A percentile compares a stretch with the other conserved stretches of the same genome.
Conservation (phyloP, 164 flowering plant genomes). For the Liquidambar formosana region DNA sequence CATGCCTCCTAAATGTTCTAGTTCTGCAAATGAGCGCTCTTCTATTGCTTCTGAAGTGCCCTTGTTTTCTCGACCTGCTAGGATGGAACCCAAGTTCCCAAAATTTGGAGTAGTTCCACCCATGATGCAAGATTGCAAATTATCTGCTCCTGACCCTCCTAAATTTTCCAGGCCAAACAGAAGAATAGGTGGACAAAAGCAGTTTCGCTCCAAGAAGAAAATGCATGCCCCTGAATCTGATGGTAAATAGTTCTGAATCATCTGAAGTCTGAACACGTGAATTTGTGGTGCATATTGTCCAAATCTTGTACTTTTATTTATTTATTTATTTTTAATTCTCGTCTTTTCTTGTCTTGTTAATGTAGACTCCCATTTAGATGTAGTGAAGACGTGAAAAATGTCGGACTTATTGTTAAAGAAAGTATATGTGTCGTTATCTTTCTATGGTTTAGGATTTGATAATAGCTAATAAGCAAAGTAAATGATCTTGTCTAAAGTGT, state of each 20-base stretch:
- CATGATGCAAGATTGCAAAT: slow-evolving; percentile 18
- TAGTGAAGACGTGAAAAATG: no score
- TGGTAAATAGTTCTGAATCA: slow-evolving; percentile 30
- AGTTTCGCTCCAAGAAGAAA: slow-evolving; percentile 15
- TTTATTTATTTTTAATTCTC: no score
- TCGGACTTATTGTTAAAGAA: background rate
- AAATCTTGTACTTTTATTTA: no score
- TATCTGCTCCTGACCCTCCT: slow-evolving; percentile 38
- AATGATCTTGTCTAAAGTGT: background rate
- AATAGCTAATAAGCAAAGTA: no score
- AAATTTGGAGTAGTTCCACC: slow-evolving; percentile 12
- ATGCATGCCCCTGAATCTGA: slow-evolving; percentile 10
- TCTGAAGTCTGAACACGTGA: no score
- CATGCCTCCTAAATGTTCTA: slow-evolving; percentile 17
- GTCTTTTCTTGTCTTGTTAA: no score
- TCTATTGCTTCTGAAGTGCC: slow-evolving; percentile 31
- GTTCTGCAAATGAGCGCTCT: slow-evolving; percentile 11
- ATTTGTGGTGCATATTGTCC: no score
- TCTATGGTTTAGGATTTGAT: background rate
- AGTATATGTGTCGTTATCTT: background rate
- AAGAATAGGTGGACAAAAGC: slow-evolving; percentile 7
- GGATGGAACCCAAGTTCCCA: slow-evolving; percentile 17
- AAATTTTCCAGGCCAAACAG: slow-evolving; percentile 43
- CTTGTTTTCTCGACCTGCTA: slow-evolving; percentile 48
- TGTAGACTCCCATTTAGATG: no score